Evolutionary conservation across 2,329 filamentous ascomycete species (phyloP).

Genomic region (Helminthosporium solani): DNA sequence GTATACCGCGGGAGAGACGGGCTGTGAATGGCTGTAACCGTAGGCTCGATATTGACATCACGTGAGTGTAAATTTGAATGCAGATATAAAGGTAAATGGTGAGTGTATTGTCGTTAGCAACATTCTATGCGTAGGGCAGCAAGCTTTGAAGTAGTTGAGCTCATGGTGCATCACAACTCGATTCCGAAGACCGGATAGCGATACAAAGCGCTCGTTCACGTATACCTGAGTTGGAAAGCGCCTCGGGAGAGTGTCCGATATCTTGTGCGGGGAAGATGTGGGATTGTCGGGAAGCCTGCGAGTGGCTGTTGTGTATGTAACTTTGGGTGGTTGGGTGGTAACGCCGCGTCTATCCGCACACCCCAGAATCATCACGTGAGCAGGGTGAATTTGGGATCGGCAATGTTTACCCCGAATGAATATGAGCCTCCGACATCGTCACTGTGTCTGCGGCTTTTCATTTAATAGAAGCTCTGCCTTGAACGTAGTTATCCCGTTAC

Average conservation of each 20-base stretch:
- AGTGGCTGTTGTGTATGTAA: no score
- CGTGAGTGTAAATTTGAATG: constrained; percentile 4
- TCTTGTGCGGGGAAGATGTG: neutral
- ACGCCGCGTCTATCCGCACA: no score
- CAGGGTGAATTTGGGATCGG: no score
- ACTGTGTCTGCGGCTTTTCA: no score
- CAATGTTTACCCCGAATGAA: no score
- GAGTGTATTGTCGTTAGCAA: neutral
- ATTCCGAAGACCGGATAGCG: neutral
- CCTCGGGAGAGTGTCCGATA: neutral
- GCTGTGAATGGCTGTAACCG: constrained; percentile 18
- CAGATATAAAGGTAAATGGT: neutral
- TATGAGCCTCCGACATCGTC: no score
- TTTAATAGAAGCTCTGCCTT: no score
- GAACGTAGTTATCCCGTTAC: no score
- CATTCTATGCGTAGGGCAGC: neutral
- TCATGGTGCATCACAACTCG: neutral
- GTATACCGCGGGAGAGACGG: constrained; percentile 9
- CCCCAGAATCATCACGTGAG: no score
- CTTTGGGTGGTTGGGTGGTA: no score
- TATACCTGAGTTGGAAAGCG: constrained; percentile 1
- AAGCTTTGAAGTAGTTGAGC: constrained; percentile 5
- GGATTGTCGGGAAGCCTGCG: neutral
- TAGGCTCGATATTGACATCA: constrained; percentile 20
- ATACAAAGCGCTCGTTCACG: neutral